Base-by-base conservation (phyloP, 768 basidiomycete species). In the Boletus reticulatus region DNA sequence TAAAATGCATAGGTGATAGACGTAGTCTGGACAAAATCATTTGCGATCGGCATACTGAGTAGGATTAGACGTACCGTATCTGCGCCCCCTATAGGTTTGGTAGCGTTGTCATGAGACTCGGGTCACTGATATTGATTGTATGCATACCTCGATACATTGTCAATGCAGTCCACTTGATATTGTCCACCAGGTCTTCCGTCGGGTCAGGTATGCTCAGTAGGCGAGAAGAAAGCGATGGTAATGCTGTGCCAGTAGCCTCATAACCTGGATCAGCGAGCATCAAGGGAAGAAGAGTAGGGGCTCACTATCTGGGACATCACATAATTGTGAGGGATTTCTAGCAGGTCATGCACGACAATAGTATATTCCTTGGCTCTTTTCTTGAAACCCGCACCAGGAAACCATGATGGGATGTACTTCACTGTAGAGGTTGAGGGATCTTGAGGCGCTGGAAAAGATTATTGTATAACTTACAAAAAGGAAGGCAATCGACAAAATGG, bases 31-130 rank as follows among this genome's bases (percentile, higher is more conserved):
- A 46, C 62, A 16, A n/a, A 27, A 17, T 1, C 8, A 38, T 39
- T 55, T 7, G 1, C 3, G n/a, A 52, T 31, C 7, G 3, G 22
- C 19, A 29, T 19, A 4, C 36, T 14, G 12, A 16, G 31, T 14
- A 19, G 11, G 8, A 12, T 6, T 6, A 51, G 70, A 82, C 66
- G 12, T 46, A 70, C 70, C 41, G 68, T 66, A 34, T 70, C 70
- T 1, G 47, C 55, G 19, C 68, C 68, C 20, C 61, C 68, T 64
- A 41, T 19, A 39, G 14, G 34, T 36, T 39, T 10, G n/a, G 41
- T 7, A 39, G 24, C 17, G 32, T 52, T 31, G 24, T 36, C 11
- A 13, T 5, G 34, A 27, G 17, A 22, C 9, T 31, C 8, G 7
- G 11, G 32, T 20, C 2, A 13, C 14, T 6, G 22, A 43, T 3